Evolutionary conservation across 768 basidiomycete species (phyloP).

Genomic region (Amanita molliuscula): DNA sequence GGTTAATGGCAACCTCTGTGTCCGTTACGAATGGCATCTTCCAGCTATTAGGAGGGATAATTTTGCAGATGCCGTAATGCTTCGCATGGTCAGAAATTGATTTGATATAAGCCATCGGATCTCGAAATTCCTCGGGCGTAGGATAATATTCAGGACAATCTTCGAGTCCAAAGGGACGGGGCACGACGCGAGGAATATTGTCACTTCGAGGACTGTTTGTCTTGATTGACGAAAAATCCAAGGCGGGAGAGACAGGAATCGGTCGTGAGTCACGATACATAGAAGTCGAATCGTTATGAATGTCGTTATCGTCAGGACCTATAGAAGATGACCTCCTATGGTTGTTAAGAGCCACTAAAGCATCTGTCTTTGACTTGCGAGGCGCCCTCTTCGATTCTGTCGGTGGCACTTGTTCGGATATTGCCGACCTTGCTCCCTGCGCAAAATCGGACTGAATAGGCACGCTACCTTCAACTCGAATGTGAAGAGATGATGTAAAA

Average conservation of each 20-base stretch:
- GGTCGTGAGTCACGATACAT: conserved; percentile 41
- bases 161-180: conserved; percentile 74
- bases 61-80: conserved; percentile 88
- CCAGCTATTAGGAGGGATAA: conserved; percentile 90
- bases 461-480: conserved; percentile 65
- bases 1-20: conserved; percentile 55
- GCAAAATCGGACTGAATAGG: conserved; percentile 43
- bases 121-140: conserved; percentile 82
- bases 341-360: conserved; percentile 66
- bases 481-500: conserved; percentile 62
- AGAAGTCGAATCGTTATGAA: conserved; percentile 34
- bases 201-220: conserved; percentile 42
- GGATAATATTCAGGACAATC: conserved; percentile 91
- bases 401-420: conserved; percentile 26
- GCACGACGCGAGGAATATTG: conserved; percentile 24
- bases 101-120: conserved; percentile 90
- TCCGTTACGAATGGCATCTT: conserved; percentile 94
- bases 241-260: conserved; percentile 48
- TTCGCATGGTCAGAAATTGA: conserved; percentile 63
- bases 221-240: conserved; percentile 68
- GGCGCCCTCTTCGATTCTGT: conserved; percentile 59
- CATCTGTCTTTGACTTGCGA: conserved; percentile 86
- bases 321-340: conserved; percentile 49
- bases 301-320: conserved; percentile 43
- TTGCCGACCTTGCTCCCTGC: conserved; percentile 24